Conservation (phyloP, 2,329 filamentous ascomycete species). For the Talaromyces marneffei region DNA sequence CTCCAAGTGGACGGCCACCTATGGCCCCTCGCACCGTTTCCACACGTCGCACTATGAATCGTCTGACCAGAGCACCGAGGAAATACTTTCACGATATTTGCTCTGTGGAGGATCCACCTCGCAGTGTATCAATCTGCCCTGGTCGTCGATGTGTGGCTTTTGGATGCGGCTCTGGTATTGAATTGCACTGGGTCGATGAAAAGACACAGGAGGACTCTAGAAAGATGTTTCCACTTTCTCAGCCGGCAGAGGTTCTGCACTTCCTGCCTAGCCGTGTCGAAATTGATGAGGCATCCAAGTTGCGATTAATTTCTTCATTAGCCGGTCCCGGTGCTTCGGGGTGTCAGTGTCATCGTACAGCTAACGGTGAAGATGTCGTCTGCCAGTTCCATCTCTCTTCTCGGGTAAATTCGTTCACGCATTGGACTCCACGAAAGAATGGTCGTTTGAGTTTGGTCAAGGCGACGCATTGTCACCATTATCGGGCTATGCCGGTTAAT, state of each 20-base stretch:
- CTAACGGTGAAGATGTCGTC: conserved; percentile 18
- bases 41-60: conserved; percentile 21
- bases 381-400: conserved; percentile 28
- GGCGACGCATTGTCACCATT: conserved; percentile 52
- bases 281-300: conserved; percentile 50
- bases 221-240: conserved; percentile 37
- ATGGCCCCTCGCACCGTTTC: conserved; percentile 17
- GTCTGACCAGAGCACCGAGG: conserved; percentile 30
- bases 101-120: conserved; percentile 56
- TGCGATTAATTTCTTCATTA: conserved; percentile 59
- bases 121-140: conserved; percentile 62
- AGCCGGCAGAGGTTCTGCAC: conserved; percentile 43
- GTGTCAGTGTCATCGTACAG: conserved; percentile 25
- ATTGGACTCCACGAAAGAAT: conserved; percentile 19
- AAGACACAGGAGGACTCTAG: conserved; percentile 36
- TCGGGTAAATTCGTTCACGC: conserved; percentile 25
- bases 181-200: conserved; percentile 56
- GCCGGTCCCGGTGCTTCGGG: conserved; percentile 36
- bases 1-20: conserved; percentile 14
- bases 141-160: conserved; percentile 60
- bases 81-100: conserved; percentile 51
- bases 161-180: conserved; percentile 57
- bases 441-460: conserved; percentile 31
- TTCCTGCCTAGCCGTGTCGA: conserved; percentile 53
- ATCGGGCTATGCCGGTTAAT: conserved; percentile 57